Base-by-base conservation (phyloP, 164 flowering plant genomes). In the Berberis vulgaris region DNA sequence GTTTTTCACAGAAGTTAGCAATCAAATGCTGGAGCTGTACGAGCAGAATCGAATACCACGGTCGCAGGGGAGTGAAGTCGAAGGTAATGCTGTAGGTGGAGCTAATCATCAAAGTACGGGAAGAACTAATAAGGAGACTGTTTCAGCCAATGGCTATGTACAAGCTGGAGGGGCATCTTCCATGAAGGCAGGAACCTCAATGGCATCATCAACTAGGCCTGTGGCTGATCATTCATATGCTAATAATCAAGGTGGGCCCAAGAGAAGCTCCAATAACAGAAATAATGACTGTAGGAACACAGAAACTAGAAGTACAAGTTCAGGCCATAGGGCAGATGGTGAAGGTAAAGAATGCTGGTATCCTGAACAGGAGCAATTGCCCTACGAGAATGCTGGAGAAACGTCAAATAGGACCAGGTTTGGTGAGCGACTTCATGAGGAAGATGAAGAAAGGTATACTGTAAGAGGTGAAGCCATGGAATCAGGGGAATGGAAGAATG, bases 1-100 rank as follows among this genome's bases (percentile, higher is more conserved):
- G n/a, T n/a, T n/a, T n/a, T n/a, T n/a, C n/a, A n/a, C 91, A 95
- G 99, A 91, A 82, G 96, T 95, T 45, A 95, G 97, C 86, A 89
- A 91, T 77, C 99, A 95, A 74, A 91, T 95, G 97, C 65, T 95
- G 78, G 99, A 89, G 70, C 67, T 91, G 38, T 95, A 95, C 71
- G 99, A 95, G 71, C 99, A 95, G 72, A 91, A 91, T 73, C 73
- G 86, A 50, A 11, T 64, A 47, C 91, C 84, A 2, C 77, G 78
- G 61, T 78, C 96, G 50, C 89, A 81, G 67, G 83, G 82, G 45
- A 85, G 89, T 79, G 99, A 89, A 78, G 71, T 76, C 4, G 98
- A 94, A 69, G 93, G 88, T 57, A 85, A 84, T 63, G 67, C 72
- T 50, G 83, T 67, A 6, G 82, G 75, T 67, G 88, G 80, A 8